These are phyloP conservation scores for Xylariaceae sp. DNA, from an alignment of 2,329 filamentous ascomycete genomes.

Conservation along the genomic window DNA sequence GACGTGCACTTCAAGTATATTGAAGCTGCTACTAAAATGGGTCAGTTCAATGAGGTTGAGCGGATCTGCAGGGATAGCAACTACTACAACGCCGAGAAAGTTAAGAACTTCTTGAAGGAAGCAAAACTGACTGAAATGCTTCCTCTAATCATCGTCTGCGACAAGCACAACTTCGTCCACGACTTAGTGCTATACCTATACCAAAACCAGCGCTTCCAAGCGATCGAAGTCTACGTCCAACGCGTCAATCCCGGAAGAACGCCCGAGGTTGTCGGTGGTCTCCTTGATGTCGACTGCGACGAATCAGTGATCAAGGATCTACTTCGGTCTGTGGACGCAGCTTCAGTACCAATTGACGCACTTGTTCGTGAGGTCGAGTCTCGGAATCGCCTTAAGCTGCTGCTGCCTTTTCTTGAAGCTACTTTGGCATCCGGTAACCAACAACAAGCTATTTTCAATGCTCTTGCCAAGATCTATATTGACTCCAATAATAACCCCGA, in stretches of 20 bases:
- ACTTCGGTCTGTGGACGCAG: constrained; percentile 80
- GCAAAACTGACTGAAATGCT: constrained; percentile 90
- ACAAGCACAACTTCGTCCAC: constrained; percentile 99
- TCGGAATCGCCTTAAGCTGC: constrained; percentile 91
- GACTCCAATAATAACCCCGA: constrained; percentile 98
- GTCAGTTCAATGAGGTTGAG: constrained; percentile 94
- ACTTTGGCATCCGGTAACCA: constrained; percentile 89
- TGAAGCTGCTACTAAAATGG: constrained; percentile 92
- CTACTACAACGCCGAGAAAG: constrained; percentile 88
- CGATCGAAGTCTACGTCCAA: constrained; percentile 97
- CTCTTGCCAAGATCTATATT: constrained; percentile 98
- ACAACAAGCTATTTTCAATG: constrained; percentile 96
- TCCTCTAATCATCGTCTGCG: constrained; percentile 96
- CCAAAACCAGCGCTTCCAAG: constrained; percentile 99
- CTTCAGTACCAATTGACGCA: constrained; percentile 90
- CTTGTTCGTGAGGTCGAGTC: constrained; percentile 94
- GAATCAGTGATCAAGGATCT: constrained; percentile 95
- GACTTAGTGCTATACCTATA: constrained; percentile 96
- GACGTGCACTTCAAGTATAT: constrained; percentile 99
- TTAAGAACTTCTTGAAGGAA: constrained; percentile 99
- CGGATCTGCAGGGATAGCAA: constrained; percentile 95
- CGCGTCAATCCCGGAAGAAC: constrained; percentile 91
- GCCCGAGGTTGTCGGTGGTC: constrained; percentile 88
- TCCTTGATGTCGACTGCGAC: constrained; percentile 96
- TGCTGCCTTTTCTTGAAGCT: constrained; percentile 93